Percentiles rank a stretch among this genome's conserved stretches.
Evolutionary conservation across 805 yeast genomes (phyloP).

Genomic region (Isabelozyma heimii): DNA sequence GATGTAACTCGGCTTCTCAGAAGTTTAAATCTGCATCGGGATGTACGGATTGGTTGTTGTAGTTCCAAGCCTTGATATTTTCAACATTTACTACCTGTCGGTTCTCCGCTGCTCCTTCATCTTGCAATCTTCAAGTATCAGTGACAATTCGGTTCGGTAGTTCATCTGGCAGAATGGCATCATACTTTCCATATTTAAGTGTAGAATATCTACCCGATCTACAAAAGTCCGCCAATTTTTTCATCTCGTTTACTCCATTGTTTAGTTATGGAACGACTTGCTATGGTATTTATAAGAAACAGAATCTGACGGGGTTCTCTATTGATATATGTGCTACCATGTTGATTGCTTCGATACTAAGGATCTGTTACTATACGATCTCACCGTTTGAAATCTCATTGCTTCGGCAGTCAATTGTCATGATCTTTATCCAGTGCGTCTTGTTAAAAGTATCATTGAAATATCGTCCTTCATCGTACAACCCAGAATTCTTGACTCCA

Average conservation of each 20-base stretch:
- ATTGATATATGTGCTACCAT: slow-evolving; percentile 92
- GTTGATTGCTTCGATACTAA: slow-evolving; percentile 70
- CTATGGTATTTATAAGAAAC: slow-evolving; percentile 57
- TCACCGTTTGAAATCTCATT: slow-evolving; percentile 80
- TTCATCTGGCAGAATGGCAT: too few species aligned
- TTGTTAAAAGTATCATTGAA: slow-evolving; percentile 61
- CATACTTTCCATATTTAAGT: slow-evolving; percentile 2
- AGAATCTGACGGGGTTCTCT: slow-evolving; percentile 77
- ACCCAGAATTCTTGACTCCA: slow-evolving; percentile 29
- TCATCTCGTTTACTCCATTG: slow-evolving; percentile 79
- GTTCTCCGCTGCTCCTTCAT: too few species aligned
- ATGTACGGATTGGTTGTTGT: too few species aligned
- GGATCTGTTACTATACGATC: slow-evolving; percentile 74
- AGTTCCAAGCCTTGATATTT: too few species aligned
- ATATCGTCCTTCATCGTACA: slow-evolving; percentile 45
- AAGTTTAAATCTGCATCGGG: too few species aligned
- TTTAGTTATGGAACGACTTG: slow-evolving; percentile 86
- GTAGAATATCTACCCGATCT: slow-evolving; percentile 27
- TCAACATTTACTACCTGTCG: too few species aligned
- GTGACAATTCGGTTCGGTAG: too few species aligned
- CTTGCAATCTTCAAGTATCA: too few species aligned
- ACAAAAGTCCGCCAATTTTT: slow-evolving; percentile 57
- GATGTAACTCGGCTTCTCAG: too few species aligned
- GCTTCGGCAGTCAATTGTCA: slow-evolving; percentile 75
- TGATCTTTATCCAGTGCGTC: slow-evolving; percentile 75